Base-by-base conservation (phyloP, 2,329 filamentous ascomycete genomes). In the Colletotrichum karsti region DNA sequence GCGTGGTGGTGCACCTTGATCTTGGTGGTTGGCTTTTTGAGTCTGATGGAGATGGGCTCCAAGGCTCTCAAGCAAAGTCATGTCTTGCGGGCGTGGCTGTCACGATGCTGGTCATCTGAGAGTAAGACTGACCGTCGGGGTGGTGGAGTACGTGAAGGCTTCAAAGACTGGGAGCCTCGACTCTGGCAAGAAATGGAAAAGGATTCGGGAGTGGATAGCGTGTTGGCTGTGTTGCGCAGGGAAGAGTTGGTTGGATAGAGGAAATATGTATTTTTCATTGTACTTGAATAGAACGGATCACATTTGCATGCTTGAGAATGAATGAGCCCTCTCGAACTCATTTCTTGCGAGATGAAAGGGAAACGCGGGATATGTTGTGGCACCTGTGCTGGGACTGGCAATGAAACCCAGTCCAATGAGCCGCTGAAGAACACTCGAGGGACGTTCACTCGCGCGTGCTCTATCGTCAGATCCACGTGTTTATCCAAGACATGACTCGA, bases 121-220 rank as follows among this genome's bases (percentile, higher is more conserved):
- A 78, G 77, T 33, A 83, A 79, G 81, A 78, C 78, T 2, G 84
- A 82, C 2, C n/a, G 53, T 81, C 74, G 74, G 50, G 72, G 55
- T 18, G 70, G 64, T 20, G 71, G 69, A 26, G 39, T 63, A 1
- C 20, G 59, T 5, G 59, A 56, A 6, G 44, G 56, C 10, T 74
- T 81, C 12, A 84, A 87, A 69, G 83, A 87, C 59, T 85, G 85
- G 83, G 81, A 86, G 20, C 73, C 88, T 3, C 83, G 84, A 71
- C 73, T 88, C 7, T 89, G 87, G 87, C 87, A 89, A 75, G 85
- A 88, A 73, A 76, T 88, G 70, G 86, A 89, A 75, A 81, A 84
- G 73, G 83, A 88, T 3, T 10, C 26, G n/a, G 26, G 26, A 4
- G 46, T 30, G 24, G 28, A 7, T n/a, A 18, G n/a, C 5, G 46